phyloP scores from a whole-genome alignment of 805 yeast species.

The Wickerhamomyces xylosicus region DNA sequence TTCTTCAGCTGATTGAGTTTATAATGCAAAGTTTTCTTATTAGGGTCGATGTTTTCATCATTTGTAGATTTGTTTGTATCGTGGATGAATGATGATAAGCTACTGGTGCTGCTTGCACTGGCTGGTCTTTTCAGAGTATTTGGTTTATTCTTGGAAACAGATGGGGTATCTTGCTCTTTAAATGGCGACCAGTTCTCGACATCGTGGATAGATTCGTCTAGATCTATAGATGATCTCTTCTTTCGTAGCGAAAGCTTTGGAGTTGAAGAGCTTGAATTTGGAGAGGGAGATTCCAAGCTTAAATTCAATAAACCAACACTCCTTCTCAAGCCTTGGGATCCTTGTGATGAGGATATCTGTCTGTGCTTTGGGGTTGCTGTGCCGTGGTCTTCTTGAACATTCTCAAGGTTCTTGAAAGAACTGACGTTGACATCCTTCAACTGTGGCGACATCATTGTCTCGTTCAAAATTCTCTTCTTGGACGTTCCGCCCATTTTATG shows the following conservation, averaged over 20 bases:
- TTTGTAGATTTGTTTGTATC: conserved; percentile 8
- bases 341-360: conserved; percentile 17
- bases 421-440: conserved; percentile 11
- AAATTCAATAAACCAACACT: conserved; percentile 43
- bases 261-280: conserved; percentile 6
- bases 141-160: conserved; percentile 5
- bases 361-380: conserved; percentile 16
- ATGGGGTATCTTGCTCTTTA: conserved; percentile 19
- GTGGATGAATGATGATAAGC: conserved; percentile 18
- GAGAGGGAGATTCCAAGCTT: conserved; percentile 30
- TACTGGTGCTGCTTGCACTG: conserved; percentile 14
- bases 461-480: conserved; percentile 17
- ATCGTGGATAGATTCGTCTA: conserved; percentile 15
- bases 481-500: conserved; percentile 3
- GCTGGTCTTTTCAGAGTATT: conserved; percentile 20
- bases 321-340: conserved; percentile 31
- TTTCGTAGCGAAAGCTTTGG: conserved; percentile 14
- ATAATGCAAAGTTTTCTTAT: conserved; percentile 18
- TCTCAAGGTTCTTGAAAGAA: conserved; percentile 5
- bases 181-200: conserved; percentile 23
- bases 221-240: conserved; percentile 11
- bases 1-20: conserved; percentile 20
- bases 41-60: conserved; percentile 18
- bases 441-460: conserved; percentile 18
- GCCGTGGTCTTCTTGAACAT: conserved; percentile 2